These are phyloP conservation scores for Lantana camara DNA, from an alignment of 257 asterid genomes.

Conservation along the genomic window DNA sequence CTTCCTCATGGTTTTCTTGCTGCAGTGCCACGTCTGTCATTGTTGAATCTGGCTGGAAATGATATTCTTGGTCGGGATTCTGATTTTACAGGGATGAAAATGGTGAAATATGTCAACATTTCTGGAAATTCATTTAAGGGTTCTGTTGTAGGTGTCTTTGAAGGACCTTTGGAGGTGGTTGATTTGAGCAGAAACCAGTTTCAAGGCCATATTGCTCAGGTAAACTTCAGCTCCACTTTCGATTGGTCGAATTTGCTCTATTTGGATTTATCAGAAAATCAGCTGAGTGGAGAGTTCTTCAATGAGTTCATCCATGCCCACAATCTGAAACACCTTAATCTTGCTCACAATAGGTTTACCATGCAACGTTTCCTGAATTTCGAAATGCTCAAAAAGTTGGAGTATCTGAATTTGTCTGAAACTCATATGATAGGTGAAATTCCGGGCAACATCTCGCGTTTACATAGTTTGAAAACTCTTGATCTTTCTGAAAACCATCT, in stretches of 20 bases:
- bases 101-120: constrained; percentile 57
- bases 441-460: constrained; percentile 50
- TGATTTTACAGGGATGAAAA: constrained; percentile 57
- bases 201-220: constrained; percentile 83
- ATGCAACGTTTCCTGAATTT: constrained; percentile 48
- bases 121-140: constrained; percentile 80
- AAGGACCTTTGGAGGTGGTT: constrained; percentile 67
- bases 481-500: constrained; percentile 80
- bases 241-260: constrained; percentile 62
- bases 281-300: constrained; percentile 73
- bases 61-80: constrained; percentile 61
- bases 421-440: constrained; percentile 71
- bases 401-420: constrained; percentile 76
- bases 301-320: constrained; percentile 46
- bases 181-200: constrained; percentile 92
- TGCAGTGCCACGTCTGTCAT: constrained; percentile 59
- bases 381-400: constrained; percentile 50
- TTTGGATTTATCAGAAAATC: constrained; percentile 81
- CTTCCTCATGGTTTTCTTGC: constrained; percentile 64
- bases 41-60: constrained; percentile 71
- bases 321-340: constrained; percentile 70
- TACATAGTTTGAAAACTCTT: constrained; percentile 53
- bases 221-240: constrained; percentile 60
- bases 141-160: constrained; percentile 63
- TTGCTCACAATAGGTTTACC: constrained; percentile 81